These are phyloP conservation scores for Euphorbia celastroides DNA, from an alignment of 441 rosid species.

Conservation along the genomic window DNA sequence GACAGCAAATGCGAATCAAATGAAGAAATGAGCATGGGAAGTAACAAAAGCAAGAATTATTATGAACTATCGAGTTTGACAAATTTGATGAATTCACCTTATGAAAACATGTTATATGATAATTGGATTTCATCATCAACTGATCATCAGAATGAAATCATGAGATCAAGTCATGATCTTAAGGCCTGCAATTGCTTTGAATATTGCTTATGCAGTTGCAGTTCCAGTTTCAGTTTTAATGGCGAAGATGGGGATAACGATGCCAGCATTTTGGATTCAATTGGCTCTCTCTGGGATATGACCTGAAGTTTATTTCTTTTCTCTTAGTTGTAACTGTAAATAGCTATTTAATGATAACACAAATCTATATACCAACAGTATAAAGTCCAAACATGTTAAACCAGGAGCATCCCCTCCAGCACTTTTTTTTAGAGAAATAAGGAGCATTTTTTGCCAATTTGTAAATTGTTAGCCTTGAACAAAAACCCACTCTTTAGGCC, in stretches of 20 bases:
- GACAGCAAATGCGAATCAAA: slow-evolving; percentile 10
- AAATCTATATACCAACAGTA: too few species aligned
- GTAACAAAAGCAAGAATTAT: too few species aligned
- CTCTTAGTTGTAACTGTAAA: neutral
- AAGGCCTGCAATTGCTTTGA: slow-evolving; percentile 21
- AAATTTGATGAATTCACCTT: slow-evolving; percentile 45
- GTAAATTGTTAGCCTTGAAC: too few species aligned
- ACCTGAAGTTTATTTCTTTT: slow-evolving; percentile 7
- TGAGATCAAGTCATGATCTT: neutral
- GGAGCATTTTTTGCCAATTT: too few species aligned
- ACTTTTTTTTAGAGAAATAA: too few species aligned
- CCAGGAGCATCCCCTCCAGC: too few species aligned
- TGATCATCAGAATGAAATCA: slow-evolving; percentile 26
- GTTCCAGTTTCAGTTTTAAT: slow-evolving; percentile 28
- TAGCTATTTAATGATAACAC: too few species aligned
- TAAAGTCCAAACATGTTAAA: too few species aligned
- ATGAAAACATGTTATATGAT: slow-evolving; percentile 39
- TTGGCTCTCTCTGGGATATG: slow-evolving; percentile 50
- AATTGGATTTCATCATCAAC: slow-evolving; percentile 43
- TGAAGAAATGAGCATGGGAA: slow-evolving; percentile 17
- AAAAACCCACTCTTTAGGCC: too few species aligned
- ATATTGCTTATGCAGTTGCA: slow-evolving; percentile 20
- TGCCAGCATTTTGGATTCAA: slow-evolving; percentile 27
- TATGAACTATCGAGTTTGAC: slow-evolving; percentile 18
- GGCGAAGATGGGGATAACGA: slow-evolving; percentile 34